Evolutionary conservation across 352 stramenopile species (phyloP).

Genomic region (Phytophthora citricola): DNA sequence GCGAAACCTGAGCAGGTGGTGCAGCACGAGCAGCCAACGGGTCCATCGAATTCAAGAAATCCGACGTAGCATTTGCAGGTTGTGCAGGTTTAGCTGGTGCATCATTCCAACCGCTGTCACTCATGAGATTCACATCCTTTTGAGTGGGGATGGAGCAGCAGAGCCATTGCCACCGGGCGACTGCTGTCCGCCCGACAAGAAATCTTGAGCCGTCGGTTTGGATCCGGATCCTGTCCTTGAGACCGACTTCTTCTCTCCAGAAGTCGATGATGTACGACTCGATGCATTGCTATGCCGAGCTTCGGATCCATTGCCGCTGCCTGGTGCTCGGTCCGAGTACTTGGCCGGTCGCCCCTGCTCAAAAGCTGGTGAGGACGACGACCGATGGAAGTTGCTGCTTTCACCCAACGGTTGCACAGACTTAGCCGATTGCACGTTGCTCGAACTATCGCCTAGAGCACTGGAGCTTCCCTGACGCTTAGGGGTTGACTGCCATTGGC

Average conservation of each 20-base stretch:
- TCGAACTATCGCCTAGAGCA: constrained; percentile 28
- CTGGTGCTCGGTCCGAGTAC: constrained; percentile 62
- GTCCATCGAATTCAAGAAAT: constrained; percentile 77
- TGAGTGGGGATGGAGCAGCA: constrained; percentile 17
- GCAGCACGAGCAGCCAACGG: constrained; percentile 51
- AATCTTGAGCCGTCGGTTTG: constrained; percentile 51
- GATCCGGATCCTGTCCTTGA: constrained; percentile 46
- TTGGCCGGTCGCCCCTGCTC: constrained; percentile 65
- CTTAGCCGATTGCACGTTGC: constrained; percentile 24
- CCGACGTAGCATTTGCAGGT: constrained; percentile 36
- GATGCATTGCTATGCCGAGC: constrained; percentile 35
- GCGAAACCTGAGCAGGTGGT: constrained; percentile 20
- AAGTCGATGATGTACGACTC: constrained; percentile 19
- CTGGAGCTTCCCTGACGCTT: constrained; percentile 30
- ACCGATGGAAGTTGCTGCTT: constrained; percentile 45
- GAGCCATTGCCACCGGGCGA: constrained; percentile 11
- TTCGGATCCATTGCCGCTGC: constrained; percentile 24
- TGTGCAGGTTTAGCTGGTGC: constrained; percentile 27
- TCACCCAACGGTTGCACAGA: constrained; percentile 20
- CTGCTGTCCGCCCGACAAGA: constrained; percentile 65
- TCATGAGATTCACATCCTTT: constrained; percentile 79
- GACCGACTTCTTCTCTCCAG: constrained; percentile 30
- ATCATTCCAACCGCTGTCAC: constrained; percentile 60
- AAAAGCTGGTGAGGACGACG: constrained; percentile 50
- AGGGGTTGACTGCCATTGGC: constrained; percentile 33